Conservation (phyloP, 2,329 filamentous ascomycete species). For the Sclerotinia glacialis region DNA sequence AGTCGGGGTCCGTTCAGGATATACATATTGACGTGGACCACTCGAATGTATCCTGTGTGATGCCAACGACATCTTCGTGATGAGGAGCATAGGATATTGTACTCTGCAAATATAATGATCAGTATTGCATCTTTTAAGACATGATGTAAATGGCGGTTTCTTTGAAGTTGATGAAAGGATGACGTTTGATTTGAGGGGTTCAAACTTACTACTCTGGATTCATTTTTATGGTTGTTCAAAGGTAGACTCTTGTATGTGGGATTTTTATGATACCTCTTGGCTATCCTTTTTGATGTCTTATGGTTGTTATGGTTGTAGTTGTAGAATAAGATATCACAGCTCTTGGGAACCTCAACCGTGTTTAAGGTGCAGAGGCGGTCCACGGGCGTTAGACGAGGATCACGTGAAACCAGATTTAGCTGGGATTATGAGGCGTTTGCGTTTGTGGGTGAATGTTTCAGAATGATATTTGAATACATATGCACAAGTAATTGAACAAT, state of each 20-base stretch:
- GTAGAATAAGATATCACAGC: slow-evolving; percentile 16
- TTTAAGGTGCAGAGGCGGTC: slow-evolving; percentile 24
- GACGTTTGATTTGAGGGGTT: slow-evolving; percentile 18
- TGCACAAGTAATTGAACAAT: not conserved
- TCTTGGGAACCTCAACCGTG: slow-evolving; percentile 20
- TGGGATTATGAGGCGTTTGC: slow-evolving; percentile 4
- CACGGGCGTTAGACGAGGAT: slow-evolving; percentile 22
- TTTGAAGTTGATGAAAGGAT: slow-evolving; percentile 24
- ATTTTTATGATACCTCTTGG: slow-evolving; percentile 10
- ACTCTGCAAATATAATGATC: slow-evolving; percentile 18
- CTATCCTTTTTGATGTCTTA: slow-evolving; percentile 17
- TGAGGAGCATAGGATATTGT: not conserved
- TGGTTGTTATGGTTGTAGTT: slow-evolving; percentile 14
- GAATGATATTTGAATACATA: not conserved
- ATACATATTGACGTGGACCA: slow-evolving; percentile 22
- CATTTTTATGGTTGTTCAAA: slow-evolving; percentile 57
- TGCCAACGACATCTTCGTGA: slow-evolving; percentile 8
- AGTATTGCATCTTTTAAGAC: slow-evolving; percentile 4
- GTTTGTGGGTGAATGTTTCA: not conserved
- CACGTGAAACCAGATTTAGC: slow-evolving; percentile 11
- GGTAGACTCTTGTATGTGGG: not conserved
- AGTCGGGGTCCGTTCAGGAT: slow-evolving; percentile 12
- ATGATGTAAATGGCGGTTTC: slow-evolving; percentile 19
- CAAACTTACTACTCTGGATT: slow-evolving; percentile 85
- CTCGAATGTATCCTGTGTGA: not conserved